These are phyloP conservation scores for Aspergillus fructus DNA, from an alignment of 2,329 filamentous ascomycete species.

Conservation along the genomic window DNA sequence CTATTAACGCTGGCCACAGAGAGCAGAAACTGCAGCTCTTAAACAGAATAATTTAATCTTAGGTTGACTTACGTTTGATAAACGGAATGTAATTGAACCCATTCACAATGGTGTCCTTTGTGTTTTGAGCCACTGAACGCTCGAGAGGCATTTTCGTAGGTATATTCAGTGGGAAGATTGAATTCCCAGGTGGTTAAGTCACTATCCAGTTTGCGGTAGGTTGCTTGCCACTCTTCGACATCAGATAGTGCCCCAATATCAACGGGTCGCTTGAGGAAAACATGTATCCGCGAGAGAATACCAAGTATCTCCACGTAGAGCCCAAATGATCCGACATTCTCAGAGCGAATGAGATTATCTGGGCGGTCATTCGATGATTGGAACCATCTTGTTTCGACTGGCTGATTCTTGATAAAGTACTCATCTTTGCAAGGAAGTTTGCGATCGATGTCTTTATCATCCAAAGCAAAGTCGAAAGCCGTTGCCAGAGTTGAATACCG, in stretches of 20 bases:
- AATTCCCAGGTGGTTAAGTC: slow-evolving; percentile 81
- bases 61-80: slow-evolving; percentile 68
- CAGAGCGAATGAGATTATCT: slow-evolving; percentile 68
- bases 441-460: slow-evolving; percentile 86
- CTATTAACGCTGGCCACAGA: slow-evolving; percentile 19
- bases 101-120: slow-evolving; percentile 73
- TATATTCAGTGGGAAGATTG: slow-evolving; percentile 76
- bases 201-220: slow-evolving; percentile 81
- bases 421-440: slow-evolving; percentile 85
- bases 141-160: slow-evolving; percentile 69
- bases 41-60: too few species aligned
- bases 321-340: slow-evolving; percentile 83
- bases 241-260: slow-evolving; percentile 82
- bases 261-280: slow-evolving; percentile 83
- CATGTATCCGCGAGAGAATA: slow-evolving; percentile 82
- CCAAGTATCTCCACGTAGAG: slow-evolving; percentile 89
- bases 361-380: slow-evolving; percentile 51
- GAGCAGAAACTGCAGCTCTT: neutral
- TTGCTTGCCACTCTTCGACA: slow-evolving; percentile 84
- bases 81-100: slow-evolving; percentile 88
- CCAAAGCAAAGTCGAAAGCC: slow-evolving; percentile 85
- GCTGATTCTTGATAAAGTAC: slow-evolving; percentile 77
- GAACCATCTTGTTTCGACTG: slow-evolving; percentile 84
- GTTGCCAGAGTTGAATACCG: slow-evolving; percentile 88
- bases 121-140: slow-evolving; percentile 66